Base-by-base conservation (phyloP, 495 filamentous ascomycete species). In the Cercophora samala region DNA sequence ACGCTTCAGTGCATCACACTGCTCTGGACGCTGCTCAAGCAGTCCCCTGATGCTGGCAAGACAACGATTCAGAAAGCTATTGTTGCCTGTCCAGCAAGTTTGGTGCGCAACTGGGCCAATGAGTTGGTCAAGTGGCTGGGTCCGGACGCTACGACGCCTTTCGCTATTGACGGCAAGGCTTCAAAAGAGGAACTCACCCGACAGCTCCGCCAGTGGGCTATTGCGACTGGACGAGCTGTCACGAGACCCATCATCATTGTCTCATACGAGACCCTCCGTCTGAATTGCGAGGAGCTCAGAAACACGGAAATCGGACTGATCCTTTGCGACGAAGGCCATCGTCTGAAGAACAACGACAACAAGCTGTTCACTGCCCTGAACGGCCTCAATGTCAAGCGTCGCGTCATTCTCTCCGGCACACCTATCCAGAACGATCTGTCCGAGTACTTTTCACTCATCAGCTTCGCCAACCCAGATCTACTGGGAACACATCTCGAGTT, bases 201-300 rank as follows among this genome's bases (percentile, higher is more conserved):
- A 62, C 95, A 99, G 74, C 81, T 99, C 52, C 90, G 92, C 32
- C 95, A 99, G 78, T 99, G 95, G 95, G 90, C 90, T 4, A 91
- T 97, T 70, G 86, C 96, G 13, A 91, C 85, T 53, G 95, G 95
- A 5, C 90, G 95, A 53, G 84, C 93, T n/a, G 87, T 99, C 22
- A 93, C 93, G 22, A 85, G 95, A 32, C 95, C 96, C 4, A 92
- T 97, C n/a, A 89, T 99, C n/a, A 99, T 99, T 61, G 93, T 99
- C 60, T 98, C 95, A 1, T 99, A 99, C 73, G 95, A 99, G 74
- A 98, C 96, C 0, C 84, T 99, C 5, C 89, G 95, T 22, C 80
- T 98, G 62, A 93, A 99, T 68, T 89, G 91, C 8, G 91, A 92
- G n/a, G 89, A 94, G 69, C 84, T 99, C 54, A 91, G 88, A 62